Conservation (phyloP, 768 basidiomycete species). For the Boletus fagicola region DNA sequence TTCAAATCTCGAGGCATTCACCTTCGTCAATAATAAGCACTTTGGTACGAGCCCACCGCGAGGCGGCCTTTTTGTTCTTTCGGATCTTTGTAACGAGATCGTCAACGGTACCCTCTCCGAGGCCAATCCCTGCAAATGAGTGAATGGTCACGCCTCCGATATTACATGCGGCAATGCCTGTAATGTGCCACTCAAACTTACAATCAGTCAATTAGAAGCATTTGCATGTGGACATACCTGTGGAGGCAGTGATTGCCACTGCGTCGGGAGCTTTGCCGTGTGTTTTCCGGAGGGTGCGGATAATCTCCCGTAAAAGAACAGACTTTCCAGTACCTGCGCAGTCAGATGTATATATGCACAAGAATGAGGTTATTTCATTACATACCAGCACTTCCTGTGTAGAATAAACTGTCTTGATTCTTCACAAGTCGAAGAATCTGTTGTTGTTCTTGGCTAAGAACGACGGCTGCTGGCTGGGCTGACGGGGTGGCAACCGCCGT, state of each 20-base stretch:
- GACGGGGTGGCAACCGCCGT: slow-evolving; percentile 6
- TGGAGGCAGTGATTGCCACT: slow-evolving; percentile 92
- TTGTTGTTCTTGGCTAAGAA: slow-evolving; percentile 83
- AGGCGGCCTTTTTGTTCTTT: slow-evolving; percentile 80
- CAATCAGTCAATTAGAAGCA: background rate
- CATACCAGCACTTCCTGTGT: slow-evolving; percentile 95
- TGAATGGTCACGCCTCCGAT: slow-evolving; percentile 96
- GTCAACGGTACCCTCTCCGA: slow-evolving; percentile 67
- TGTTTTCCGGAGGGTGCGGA: slow-evolving; percentile 63
- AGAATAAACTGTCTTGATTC: slow-evolving; percentile 77
- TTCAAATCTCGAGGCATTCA: slow-evolving; percentile 23
- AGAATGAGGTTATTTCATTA: slow-evolving; percentile 11
- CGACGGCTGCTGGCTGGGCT: slow-evolving; percentile 41
- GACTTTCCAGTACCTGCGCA: slow-evolving; percentile 91
- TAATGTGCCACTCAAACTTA: background rate
- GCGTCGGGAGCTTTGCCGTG: slow-evolving; percentile 57
- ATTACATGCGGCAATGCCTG: slow-evolving; percentile 94
- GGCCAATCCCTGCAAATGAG: slow-evolving; percentile 91
- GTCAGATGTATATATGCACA: slow-evolving; percentile 17
- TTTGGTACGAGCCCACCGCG: slow-evolving; percentile 81
- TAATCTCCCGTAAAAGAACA: slow-evolving; percentile 89
- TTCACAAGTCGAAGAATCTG: slow-evolving; percentile 79
- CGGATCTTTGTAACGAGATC: slow-evolving; percentile 62
- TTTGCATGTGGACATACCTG: slow-evolving; percentile 48
- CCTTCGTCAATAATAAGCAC: slow-evolving; percentile 85